Conservation (phyloP, 208 protist genomes). For the Trypanosoma boissoni region DNA sequence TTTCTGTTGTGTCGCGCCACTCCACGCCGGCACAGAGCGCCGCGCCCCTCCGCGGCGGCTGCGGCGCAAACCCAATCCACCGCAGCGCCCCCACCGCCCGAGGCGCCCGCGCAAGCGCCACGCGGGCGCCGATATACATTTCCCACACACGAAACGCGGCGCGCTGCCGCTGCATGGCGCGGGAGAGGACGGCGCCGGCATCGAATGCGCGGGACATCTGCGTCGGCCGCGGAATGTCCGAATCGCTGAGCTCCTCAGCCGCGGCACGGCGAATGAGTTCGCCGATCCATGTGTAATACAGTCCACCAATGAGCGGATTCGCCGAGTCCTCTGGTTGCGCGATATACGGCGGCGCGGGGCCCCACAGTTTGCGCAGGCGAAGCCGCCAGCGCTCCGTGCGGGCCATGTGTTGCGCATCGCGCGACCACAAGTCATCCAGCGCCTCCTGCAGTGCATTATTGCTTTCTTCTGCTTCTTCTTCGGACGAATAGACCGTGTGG, state of each 20-base stretch:
- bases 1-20: constrained; percentile 33
- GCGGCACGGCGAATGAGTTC: constrained; percentile 30
- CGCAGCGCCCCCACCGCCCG: constrained; percentile 31
- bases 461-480: no score
- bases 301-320: constrained; percentile 5
- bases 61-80: constrained; percentile 59
- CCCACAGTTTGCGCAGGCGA: constrained; percentile 10
- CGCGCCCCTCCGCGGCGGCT: constrained; percentile 28
- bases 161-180: constrained; percentile 26
- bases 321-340: constrained; percentile 27
- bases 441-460: no score
- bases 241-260: constrained; percentile 27
- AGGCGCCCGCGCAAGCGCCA: constrained; percentile 21
- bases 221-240: constrained; percentile 26
- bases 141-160: constrained; percentile 35
- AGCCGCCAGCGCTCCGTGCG: neutral
- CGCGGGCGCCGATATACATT: constrained; percentile 26
- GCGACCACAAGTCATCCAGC: neutral
- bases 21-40: constrained; percentile 65
- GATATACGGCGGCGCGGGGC: constrained; percentile 25
- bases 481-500: no score
- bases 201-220: constrained; percentile 22
- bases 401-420: neutral
- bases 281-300: constrained; percentile 41
- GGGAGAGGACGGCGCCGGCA: constrained; percentile 20